Percentiles rank a stretch among this genome's conserved stretches.
These are phyloP conservation scores for Sambucus nigra DNA, from an alignment of 129 eudicot species.

Conservation along the genomic window DNA sequence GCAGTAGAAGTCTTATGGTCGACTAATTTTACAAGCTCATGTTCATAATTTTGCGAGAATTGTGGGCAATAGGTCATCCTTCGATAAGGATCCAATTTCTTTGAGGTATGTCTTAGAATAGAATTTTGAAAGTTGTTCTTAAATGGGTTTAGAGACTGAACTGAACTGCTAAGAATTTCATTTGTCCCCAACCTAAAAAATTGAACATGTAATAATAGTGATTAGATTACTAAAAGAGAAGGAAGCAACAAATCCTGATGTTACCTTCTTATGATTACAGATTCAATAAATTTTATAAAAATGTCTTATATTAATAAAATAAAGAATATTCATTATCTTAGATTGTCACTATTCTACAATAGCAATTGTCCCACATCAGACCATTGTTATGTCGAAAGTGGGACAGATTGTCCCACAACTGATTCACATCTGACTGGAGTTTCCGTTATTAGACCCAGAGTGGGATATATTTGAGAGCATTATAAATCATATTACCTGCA, in stretches of 20 bases:
- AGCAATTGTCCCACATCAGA: no score
- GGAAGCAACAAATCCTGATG: not conserved
- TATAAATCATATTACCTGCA: no score
- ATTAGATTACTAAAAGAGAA: not conserved
- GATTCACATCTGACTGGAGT: no score
- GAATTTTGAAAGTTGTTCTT: slow-evolving; percentile 34
- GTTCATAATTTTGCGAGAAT: slow-evolving; percentile 55
- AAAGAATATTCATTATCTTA: no score
- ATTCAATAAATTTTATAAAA: no score
- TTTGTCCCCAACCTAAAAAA: slow-evolving; percentile 43
- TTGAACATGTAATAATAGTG: not conserved
- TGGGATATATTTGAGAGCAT: no score
- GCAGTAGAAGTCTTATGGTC: slow-evolving; percentile 41
- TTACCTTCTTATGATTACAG: no score
- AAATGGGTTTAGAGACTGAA: slow-evolving; percentile 41
- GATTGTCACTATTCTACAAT: no score
- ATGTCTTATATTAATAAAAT: no score
- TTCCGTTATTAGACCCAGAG: no score
- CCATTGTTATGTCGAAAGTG: no score
- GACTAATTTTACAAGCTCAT: slow-evolving; percentile 42
- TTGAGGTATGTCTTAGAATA: slow-evolving; percentile 24
- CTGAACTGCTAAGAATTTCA: slow-evolving; percentile 47
- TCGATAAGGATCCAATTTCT: slow-evolving; percentile 37
- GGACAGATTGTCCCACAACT: no score
- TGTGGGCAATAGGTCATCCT: slow-evolving; percentile 43